Percentiles rank a stretch among this genome's conserved stretches.
Conservation (phyloP, 1,139 yeast genomes). For the Geotrichum restrictum region DNA sequence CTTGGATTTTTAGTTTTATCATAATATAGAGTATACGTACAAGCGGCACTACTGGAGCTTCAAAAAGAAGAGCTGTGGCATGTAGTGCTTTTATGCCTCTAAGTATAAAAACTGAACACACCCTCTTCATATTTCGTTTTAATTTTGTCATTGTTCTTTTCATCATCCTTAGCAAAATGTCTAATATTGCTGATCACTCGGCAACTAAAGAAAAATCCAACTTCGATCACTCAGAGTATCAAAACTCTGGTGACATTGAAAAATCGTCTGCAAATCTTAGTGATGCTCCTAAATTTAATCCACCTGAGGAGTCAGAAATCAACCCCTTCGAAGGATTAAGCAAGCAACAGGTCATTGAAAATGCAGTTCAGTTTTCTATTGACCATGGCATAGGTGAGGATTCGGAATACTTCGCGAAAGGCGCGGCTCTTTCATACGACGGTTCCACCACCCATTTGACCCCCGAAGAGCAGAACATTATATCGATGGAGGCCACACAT, state of each 20-base stretch:
- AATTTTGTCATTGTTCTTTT: too few species aligned
- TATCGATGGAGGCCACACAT: slow-evolving; percentile 53
- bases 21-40: too few species aligned
- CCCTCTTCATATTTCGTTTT: too few species aligned
- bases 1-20: too few species aligned
- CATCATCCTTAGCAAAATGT: not conserved
- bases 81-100: too few species aligned
- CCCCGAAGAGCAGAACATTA: slow-evolving; percentile 55
- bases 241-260: slow-evolving; percentile 11
- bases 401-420: slow-evolving; percentile 61
- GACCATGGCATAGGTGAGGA: slow-evolving; percentile 53
- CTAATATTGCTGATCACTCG: not conserved
- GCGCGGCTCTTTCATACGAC: slow-evolving; percentile 70
- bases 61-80: too few species aligned
- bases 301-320: slow-evolving; percentile 5
- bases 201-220: slow-evolving; percentile 6
- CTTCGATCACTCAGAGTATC: slow-evolving; percentile 4
- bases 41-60: too few species aligned
- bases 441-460: slow-evolving; percentile 59
- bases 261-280: not conserved
- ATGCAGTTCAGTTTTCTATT: slow-evolving; percentile 68
- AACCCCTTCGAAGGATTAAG: slow-evolving; percentile 63
- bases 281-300: not conserved
- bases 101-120: not conserved
- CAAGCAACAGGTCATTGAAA: slow-evolving; percentile 60